Evolutionary conservation across 83 land plant genomes (phyloP).

Genomic region (Diphasiastrum complanatum): DNA sequence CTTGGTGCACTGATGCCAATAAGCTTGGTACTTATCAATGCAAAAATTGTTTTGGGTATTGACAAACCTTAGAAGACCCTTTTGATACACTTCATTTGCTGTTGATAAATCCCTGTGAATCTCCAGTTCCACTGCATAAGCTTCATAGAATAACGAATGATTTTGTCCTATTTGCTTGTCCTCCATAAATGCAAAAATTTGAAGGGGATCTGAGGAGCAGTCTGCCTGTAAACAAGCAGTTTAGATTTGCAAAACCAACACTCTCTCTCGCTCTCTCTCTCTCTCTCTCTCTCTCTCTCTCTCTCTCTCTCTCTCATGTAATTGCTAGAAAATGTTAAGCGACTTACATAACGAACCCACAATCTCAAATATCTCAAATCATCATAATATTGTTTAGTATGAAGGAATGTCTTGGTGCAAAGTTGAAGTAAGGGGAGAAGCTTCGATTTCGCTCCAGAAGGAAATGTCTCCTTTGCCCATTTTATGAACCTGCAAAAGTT

Average conservation of each 20-base stretch:
- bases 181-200: constrained; percentile 44
- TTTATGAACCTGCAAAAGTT: constrained; percentile 25
- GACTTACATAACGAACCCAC: constrained; percentile 31
- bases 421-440: constrained; percentile 24
- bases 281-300: no score
- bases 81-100: constrained; percentile 46
- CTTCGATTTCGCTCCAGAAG: constrained; percentile 22
- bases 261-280: no score
- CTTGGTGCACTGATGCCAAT: no score
- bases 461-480: constrained; percentile 25
- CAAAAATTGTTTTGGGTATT: no score
- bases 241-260: not conserved
- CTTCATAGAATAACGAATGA: constrained; percentile 55
- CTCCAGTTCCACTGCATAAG: constrained; percentile 54
- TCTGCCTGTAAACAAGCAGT: constrained; percentile 43
- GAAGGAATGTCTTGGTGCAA: constrained; percentile 25
- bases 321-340: not conserved
- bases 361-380: constrained; percentile 29
- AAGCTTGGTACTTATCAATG: no score
- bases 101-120: constrained; percentile 40
- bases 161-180: constrained; percentile 36
- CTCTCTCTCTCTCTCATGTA: not conserved
- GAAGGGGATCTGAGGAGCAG: constrained; percentile 37
- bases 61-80: constrained; percentile 77
- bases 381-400: constrained; percentile 20